Evolutionary conservation across 2,329 filamentous ascomycete species (phyloP).

Genomic region (Penicillium sp.): DNA sequence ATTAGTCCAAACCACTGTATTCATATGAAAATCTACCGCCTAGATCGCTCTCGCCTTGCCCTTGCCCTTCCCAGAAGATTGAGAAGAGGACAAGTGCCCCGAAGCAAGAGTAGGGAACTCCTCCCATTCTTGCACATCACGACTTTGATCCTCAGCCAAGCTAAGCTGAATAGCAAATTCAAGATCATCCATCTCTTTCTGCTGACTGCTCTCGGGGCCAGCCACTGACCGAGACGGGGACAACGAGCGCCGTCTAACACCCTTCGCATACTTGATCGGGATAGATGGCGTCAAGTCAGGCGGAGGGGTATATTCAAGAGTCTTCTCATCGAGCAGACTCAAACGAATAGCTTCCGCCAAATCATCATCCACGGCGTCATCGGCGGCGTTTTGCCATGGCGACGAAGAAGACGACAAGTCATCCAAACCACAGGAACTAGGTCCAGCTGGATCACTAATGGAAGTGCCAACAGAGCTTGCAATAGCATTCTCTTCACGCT

Average conservation of each 20-base stretch:
- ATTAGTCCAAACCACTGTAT: background rate
- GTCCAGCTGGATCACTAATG: slow-evolving; percentile 37
- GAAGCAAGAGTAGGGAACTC: slow-evolving; percentile 32
- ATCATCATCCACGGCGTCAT: slow-evolving; percentile 54
- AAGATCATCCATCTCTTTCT: slow-evolving; percentile 56
- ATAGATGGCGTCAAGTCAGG: slow-evolving; percentile 27
- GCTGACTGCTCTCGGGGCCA: slow-evolving; percentile 36
- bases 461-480: slow-evolving; percentile 43
- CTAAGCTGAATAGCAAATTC: slow-evolving; percentile 64
- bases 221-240: slow-evolving; percentile 18
- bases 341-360: slow-evolving; percentile 64
- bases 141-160: slow-evolving; percentile 59
- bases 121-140: slow-evolving; percentile 29
- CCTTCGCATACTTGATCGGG: slow-evolving; percentile 38
- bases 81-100: slow-evolving; percentile 17
- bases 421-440: slow-evolving; percentile 29
- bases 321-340: slow-evolving; percentile 42
- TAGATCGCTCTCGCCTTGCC: slow-evolving; percentile 34
- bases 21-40: background rate
- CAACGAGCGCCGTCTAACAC: slow-evolving; percentile 10
- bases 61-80: slow-evolving; percentile 30
- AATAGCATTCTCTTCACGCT: slow-evolving; percentile 37
- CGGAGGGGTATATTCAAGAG: slow-evolving; percentile 3
- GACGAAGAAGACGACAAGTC: slow-evolving; percentile 39
- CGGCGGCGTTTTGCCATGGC: slow-evolving; percentile 38